A percentile compares a stretch with the other conserved stretches of the same genome.
These are phyloP conservation scores for Beauveria brongniartii DNA, from an alignment of 2,329 filamentous ascomycete genomes.

Conservation along the genomic window DNA sequence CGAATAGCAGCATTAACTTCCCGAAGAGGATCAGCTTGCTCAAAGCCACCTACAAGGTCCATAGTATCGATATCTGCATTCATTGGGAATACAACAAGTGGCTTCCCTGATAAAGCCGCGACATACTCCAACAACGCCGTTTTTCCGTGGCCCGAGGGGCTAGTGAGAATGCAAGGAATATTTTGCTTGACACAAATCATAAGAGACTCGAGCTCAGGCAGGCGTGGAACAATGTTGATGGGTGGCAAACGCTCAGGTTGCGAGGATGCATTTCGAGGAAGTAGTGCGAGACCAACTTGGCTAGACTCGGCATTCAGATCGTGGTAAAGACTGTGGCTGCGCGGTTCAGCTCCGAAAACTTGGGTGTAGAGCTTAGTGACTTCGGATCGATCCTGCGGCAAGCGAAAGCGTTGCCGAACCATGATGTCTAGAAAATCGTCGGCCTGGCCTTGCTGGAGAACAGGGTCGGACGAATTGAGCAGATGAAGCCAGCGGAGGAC, in stretches of 20 bases:
- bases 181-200: slow-evolving; percentile 80
- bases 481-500: slow-evolving; percentile 81
- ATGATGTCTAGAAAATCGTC: slow-evolving; percentile 74
- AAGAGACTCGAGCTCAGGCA: slow-evolving; percentile 74
- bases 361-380: slow-evolving; percentile 58
- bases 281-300: slow-evolving; percentile 71
- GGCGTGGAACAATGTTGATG: slow-evolving; percentile 44
- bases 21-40: slow-evolving; percentile 79
- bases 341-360: slow-evolving; percentile 49
- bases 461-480: slow-evolving; percentile 38
- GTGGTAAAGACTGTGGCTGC: slow-evolving; percentile 59
- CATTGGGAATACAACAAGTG: slow-evolving; percentile 74
- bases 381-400: slow-evolving; percentile 54
- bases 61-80: slow-evolving; percentile 95
- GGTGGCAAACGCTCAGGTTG: slow-evolving; percentile 45
- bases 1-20: slow-evolving; percentile 53
- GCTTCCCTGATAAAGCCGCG: slow-evolving; percentile 68
- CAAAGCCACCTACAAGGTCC: slow-evolving; percentile 94
- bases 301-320: slow-evolving; percentile 57
- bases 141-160: slow-evolving; percentile 80
- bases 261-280: slow-evolving; percentile 50
- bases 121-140: slow-evolving; percentile 71
- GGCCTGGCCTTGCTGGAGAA: slow-evolving; percentile 52
- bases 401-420: slow-evolving; percentile 82
- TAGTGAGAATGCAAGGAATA: slow-evolving; percentile 83